These are phyloP conservation scores for Colletotrichum navitas DNA, from an alignment of 2,329 filamentous ascomycete species.

Conservation along the genomic window DNA sequence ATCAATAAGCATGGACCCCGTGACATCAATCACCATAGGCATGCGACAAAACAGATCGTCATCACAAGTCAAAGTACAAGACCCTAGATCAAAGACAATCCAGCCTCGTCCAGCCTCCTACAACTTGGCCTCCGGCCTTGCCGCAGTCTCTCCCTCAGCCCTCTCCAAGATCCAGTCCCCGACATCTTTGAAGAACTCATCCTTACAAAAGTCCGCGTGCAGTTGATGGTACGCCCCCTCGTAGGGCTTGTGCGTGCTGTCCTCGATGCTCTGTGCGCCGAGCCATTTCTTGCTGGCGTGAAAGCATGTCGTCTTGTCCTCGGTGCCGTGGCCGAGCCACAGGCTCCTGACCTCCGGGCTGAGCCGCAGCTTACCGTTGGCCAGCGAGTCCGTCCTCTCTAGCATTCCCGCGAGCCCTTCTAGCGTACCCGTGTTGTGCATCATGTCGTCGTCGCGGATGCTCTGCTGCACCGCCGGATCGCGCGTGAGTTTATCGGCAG, in stretches of 20 bases:
- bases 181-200: conserved; percentile 70
- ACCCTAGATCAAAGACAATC: not conserved
- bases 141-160: conserved; percentile 43
- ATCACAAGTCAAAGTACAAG: not conserved
- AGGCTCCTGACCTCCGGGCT: conserved; percentile 71
- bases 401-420: conserved; percentile 83
- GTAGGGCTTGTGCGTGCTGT: conserved; percentile 80
- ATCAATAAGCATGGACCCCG: not conserved
- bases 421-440: conserved; percentile 88
- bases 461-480: conserved; percentile 73
- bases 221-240: conserved; percentile 84
- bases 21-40: not conserved
- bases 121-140: conserved; percentile 53
- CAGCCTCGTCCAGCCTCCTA: conserved; percentile 42
- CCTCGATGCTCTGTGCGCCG: conserved; percentile 68
- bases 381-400: conserved; percentile 75
- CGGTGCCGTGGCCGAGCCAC: conserved; percentile 82
- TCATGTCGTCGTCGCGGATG: conserved; percentile 75
- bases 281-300: conserved; percentile 74
- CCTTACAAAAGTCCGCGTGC: conserved; percentile 69
- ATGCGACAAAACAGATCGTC: not conserved
- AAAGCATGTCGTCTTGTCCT: conserved; percentile 77
- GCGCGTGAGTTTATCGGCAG: conserved; percentile 73
- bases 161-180: conserved; percentile 73
- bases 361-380: conserved; percentile 66